Evolutionary conservation across 208 protist species (phyloP), one percentile per base, ranked within the genome.

Genomic region (Leishmania martiniquensis): DNA sequence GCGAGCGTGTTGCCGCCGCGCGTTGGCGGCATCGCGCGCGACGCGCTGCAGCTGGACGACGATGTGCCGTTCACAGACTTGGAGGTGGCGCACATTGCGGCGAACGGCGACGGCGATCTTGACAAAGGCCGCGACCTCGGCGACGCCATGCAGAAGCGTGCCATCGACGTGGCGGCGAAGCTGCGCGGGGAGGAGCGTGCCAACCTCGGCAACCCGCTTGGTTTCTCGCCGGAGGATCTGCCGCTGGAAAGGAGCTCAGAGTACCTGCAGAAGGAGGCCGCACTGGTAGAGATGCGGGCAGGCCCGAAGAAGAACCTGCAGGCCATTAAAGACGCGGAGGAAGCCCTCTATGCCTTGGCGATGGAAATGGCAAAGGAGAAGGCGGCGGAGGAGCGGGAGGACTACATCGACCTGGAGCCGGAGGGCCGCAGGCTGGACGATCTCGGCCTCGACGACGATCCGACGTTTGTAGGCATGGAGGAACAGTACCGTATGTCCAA

Each of bases 21-120:
- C 25, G 42, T 85, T 63, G 74, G 80, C 49, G 93, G 93, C 77
- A 80, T 96, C n/a, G 81, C 77, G 20, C 82, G 84, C 44, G 78
- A 86, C 60, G 85, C 84, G 57, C 83, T 96, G 59, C 87, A 77
- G 44, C 86, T 96, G 0, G 90, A 96, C 68, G 82, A 91, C 20
- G 93, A 96, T 71, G 81, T 87, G 76, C 89, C 87, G 12, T 95
- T 91, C 74, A 81, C 78, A 29, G 93, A 96, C 57, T 83, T 93
- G 4, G 90, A 96, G 68, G 83, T 84, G 37, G 92, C 84, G 7
- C 82, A 94, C 57, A 85, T 93, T 63, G 83, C 86, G 63, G 86
- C 88, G 10, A 80, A 79, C 62, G 85, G 86, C 65, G 89, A 93
- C 70, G 89, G 82, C 55, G 87, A 94, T n/a, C 70, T 76, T 22